These are phyloP conservation scores for Cutaneotrichosporon sp. DNA, from an alignment of 1,284 basidiomycete genomes.

Conservation along the genomic window DNA sequence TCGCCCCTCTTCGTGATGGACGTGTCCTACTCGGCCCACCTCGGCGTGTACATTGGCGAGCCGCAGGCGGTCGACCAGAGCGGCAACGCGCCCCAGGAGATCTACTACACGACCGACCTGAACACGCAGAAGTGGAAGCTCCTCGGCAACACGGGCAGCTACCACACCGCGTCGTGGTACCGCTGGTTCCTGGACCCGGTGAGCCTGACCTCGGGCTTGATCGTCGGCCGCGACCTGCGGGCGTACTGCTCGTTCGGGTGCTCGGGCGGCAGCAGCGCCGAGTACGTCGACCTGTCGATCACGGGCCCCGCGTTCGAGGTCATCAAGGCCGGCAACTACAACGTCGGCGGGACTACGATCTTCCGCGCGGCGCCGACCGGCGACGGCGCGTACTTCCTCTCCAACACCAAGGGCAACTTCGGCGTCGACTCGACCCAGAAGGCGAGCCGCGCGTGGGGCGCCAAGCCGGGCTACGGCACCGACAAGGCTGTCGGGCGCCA, in stretches of 20 bases:
- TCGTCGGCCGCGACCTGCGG: constrained; percentile 15
- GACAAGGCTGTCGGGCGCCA: constrained; percentile 7
- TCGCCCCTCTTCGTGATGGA: constrained; percentile 21
- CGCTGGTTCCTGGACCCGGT: constrained; percentile 19
- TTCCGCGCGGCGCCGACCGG: constrained; percentile 8
- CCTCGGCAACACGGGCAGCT: constrained; percentile 20
- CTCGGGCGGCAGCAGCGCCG: constrained; percentile 9
- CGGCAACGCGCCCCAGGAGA: constrained; percentile 15
- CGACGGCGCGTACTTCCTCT: constrained; percentile 17
- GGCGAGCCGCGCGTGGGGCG: constrained; percentile 12
- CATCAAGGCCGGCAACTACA: not conserved
- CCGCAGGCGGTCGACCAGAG: constrained; percentile 17
- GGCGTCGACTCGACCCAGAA: not conserved
- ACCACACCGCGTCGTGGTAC: constrained; percentile 20
- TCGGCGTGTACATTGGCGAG: constrained; percentile 22
- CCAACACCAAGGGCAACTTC: not conserved
- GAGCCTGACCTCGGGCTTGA: not conserved
- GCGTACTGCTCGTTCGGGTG: constrained; percentile 22
- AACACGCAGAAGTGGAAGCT: constrained; percentile 16
- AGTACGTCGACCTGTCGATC: constrained; percentile 19
- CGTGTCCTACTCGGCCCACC: constrained; percentile 19
- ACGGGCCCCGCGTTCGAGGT: not conserved
- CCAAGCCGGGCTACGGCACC: not conserved
- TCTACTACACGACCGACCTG: constrained; percentile 18
- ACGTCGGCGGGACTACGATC: not conserved